phyloP scores from a whole-genome alignment of 495 filamentous ascomycete species.

The Baudoinia panamericana region DNA sequence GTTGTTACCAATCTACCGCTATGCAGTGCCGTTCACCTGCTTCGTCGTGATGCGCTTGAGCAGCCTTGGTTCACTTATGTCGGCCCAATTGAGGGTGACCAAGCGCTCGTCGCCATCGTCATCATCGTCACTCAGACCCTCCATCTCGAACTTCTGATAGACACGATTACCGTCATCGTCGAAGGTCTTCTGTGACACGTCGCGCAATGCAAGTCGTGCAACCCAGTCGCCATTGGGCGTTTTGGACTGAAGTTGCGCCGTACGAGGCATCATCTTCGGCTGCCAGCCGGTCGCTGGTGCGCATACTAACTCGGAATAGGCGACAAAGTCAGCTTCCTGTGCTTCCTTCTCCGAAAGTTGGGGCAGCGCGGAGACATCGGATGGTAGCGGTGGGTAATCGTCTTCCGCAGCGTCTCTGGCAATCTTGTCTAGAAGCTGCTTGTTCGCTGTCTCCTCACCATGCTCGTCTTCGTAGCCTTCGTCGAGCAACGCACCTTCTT shows the following conservation, averaged over 20 bases:
- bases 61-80: constrained; percentile 25
- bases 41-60: too few relatives aligned
- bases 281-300: constrained; percentile 58
- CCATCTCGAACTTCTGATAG: constrained; percentile 56
- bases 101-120: constrained; percentile 40
- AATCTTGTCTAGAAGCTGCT: constrained; percentile 10
- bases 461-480: constrained; percentile 26
- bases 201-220: constrained; percentile 56
- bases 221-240: constrained; percentile 35
- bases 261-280: constrained; percentile 53
- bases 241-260: constrained; percentile 49
- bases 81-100: constrained; percentile 44
- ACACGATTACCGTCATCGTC: constrained; percentile 44
- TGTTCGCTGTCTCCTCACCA: constrained; percentile 23
- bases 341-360: constrained; percentile 41
- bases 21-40: too few relatives aligned
- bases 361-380: constrained; percentile 44
- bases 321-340: constrained; percentile 53
- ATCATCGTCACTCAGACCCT: constrained; percentile 40
- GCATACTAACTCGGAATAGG: constrained; percentile 68
- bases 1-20: too few relatives aligned
- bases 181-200: constrained; percentile 41
- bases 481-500: constrained; percentile 26
- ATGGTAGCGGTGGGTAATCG: constrained; percentile 46
- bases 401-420: constrained; percentile 19